phyloP scores from a whole-genome alignment of 805 yeast species.

The Starmera amethionina region DNA sequence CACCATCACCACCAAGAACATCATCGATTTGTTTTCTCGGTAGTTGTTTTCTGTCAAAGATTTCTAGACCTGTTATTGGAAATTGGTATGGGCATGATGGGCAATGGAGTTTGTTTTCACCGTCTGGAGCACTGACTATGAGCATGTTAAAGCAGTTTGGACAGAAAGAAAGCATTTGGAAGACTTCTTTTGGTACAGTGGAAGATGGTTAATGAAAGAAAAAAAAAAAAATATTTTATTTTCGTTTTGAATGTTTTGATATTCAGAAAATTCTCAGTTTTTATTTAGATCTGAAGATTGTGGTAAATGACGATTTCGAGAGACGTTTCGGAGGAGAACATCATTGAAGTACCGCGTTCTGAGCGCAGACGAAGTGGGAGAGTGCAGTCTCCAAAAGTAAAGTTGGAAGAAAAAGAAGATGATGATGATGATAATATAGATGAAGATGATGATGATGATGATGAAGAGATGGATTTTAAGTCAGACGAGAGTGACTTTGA shows the following conservation, averaged over 20 bases:
- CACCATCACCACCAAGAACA: constrained; percentile 92
- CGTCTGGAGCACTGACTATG: constrained; percentile 53
- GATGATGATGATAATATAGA: neutral
- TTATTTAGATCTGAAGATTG: neutral
- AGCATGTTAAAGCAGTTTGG: constrained; percentile 93
- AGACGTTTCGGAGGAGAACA: neutral
- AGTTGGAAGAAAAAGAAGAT: neutral
- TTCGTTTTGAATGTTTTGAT: no score
- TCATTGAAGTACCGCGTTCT: neutral
- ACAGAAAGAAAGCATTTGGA: constrained; percentile 82
- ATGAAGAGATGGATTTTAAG: neutral
- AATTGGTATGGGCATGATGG: constrained; percentile 94
- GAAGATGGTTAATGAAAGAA: no score
- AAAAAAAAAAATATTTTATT: no score
- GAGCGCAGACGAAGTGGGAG: neutral
- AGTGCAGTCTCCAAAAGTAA: neutral
- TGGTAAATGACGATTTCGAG: neutral
- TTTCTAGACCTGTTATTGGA: constrained; percentile 72
- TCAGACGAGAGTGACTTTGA: neutral
- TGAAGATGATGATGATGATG: neutral
- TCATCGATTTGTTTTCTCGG: constrained; percentile 91
- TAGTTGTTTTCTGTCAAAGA: constrained; percentile 76
- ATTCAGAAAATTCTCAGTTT: no score
- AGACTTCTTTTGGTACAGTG: no score
- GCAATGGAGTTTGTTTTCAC: constrained; percentile 67